These are phyloP conservation scores for Amylocarpus encephaloides DNA, from an alignment of 2,329 filamentous ascomycete species.

Conservation along the genomic window DNA sequence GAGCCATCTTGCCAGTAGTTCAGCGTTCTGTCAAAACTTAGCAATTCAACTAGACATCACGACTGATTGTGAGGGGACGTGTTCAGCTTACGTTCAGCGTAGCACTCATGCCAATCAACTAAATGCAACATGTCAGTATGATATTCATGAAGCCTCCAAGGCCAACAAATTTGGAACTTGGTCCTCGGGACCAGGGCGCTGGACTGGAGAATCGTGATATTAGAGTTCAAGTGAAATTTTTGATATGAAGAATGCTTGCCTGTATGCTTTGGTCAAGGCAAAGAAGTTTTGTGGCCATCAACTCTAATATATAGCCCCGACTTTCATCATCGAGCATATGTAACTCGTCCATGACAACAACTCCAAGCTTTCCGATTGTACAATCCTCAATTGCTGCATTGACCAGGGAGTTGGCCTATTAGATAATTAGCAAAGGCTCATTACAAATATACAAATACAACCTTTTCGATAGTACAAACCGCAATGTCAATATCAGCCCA, in stretches of 20 bases:
- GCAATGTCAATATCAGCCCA: constrained; percentile 74
- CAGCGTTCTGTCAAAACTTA: constrained; percentile 51
- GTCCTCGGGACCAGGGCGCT: too few species aligned
- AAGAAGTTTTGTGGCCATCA: constrained; percentile 68
- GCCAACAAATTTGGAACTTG: not conserved
- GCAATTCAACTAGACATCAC: not conserved
- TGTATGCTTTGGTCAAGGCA: constrained; percentile 61
- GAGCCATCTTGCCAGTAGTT: constrained; percentile 64
- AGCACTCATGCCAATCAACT: constrained; percentile 67
- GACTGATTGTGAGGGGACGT: not conserved
- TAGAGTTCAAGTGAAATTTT: too few species aligned
- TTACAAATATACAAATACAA: constrained; percentile 19
- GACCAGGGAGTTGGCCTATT: constrained; percentile 65
- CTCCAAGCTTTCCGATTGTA: constrained; percentile 53
- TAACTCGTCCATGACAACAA: constrained; percentile 70
- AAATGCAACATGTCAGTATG: not conserved
- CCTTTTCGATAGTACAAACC: constrained; percentile 76
- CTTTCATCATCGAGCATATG: constrained; percentile 76
- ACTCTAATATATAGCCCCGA: constrained; percentile 69
- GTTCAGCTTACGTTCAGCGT: constrained; percentile 54
- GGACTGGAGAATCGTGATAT: too few species aligned
- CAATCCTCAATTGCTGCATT: constrained; percentile 69
- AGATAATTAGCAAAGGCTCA: constrained; percentile 3
- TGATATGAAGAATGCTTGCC: constrained; percentile 34
- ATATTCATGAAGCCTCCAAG: too few species aligned